A percentile compares a stretch with the other conserved stretches of the same genome.
phyloP scores from a whole-genome alignment of 768 basidiomycete genomes.

The Psilocybe subaeruginosa region DNA sequence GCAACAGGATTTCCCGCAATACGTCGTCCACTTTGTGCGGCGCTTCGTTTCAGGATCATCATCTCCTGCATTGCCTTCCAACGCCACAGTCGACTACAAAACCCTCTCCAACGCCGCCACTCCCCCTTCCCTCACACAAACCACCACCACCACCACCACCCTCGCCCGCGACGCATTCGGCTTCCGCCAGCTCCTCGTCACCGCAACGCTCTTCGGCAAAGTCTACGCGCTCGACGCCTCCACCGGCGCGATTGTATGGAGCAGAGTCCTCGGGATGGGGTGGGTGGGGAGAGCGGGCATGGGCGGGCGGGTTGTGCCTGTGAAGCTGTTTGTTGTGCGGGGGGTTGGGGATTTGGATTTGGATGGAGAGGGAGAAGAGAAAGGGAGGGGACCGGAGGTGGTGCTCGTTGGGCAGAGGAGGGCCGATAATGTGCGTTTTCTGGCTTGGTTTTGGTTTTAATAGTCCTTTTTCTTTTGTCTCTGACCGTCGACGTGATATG shows the following conservation, averaged over 20 bases:
- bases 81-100: constrained; percentile 27
- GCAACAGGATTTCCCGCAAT: constrained; percentile 70
- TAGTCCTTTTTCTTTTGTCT: no score
- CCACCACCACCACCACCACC: constrained; percentile 34
- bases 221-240: constrained; percentile 83
- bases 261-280: constrained; percentile 72
- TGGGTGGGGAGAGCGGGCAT: constrained; percentile 50
- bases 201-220: constrained; percentile 72
- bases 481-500: not conserved
- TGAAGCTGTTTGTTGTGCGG: constrained; percentile 61
- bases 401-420: constrained; percentile 64
- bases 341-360: constrained; percentile 44
- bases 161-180: constrained; percentile 79
- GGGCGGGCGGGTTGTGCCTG: constrained; percentile 58
- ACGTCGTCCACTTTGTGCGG: constrained; percentile 62
- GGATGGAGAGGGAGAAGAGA: not conserved
- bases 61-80: constrained; percentile 28
- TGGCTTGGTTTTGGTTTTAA: not conserved
- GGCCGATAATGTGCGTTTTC: constrained; percentile 60
- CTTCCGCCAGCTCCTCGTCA: constrained; percentile 82
- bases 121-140: constrained; percentile 22
- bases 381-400: constrained; percentile 51
- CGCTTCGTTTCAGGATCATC: constrained; percentile 76
- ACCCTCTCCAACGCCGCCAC: not conserved
- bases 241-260: constrained; percentile 81